Conservation (phyloP, 2,329 filamentous ascomycete genomes). For the Pyrenochaeta sp. region DNA sequence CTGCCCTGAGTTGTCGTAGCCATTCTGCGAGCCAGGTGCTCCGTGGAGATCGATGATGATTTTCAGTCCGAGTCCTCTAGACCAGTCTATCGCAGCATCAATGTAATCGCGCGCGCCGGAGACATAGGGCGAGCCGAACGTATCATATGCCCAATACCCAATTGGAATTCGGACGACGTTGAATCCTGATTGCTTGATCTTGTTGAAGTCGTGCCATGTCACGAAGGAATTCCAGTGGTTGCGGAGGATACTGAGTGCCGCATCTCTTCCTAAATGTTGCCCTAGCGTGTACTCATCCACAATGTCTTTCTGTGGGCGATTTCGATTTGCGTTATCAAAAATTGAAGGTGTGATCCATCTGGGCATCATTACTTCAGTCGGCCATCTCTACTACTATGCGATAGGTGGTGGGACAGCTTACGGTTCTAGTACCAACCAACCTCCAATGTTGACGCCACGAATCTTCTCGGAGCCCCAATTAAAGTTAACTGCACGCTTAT, state of each 20-base stretch:
- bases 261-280: slow-evolving; percentile 58
- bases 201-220: slow-evolving; percentile 62
- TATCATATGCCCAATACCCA: slow-evolving; percentile 68
- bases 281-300: slow-evolving; percentile 63
- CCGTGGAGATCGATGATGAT: slow-evolving; percentile 69
- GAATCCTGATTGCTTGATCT: slow-evolving; percentile 65
- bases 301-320: slow-evolving; percentile 43
- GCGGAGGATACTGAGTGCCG: slow-evolving; percentile 55
- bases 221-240: slow-evolving; percentile 63
- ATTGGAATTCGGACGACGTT: slow-evolving; percentile 68
- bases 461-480: slow-evolving; percentile 60
- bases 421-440: slow-evolving; percentile 60
- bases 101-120: slow-evolving; percentile 62
- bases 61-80: slow-evolving; percentile 60
- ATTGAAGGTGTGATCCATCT: slow-evolving; percentile 67
- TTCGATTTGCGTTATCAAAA: slow-evolving; percentile 50
- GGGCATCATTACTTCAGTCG: slow-evolving; percentile 1
- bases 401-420: slow-evolving; percentile 26
- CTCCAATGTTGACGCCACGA: slow-evolving; percentile 61
- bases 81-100: slow-evolving; percentile 66
- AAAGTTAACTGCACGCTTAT: slow-evolving; percentile 53
- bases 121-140: slow-evolving; percentile 60
- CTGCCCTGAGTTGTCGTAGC: slow-evolving; percentile 70
- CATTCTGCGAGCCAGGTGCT: slow-evolving; percentile 66
- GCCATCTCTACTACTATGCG: neutral